Evolutionary conservation across 495 filamentous ascomycete species (phyloP), one percentile per base, ranked within the genome.

Genomic region (Penicilliopsis zonata): DNA sequence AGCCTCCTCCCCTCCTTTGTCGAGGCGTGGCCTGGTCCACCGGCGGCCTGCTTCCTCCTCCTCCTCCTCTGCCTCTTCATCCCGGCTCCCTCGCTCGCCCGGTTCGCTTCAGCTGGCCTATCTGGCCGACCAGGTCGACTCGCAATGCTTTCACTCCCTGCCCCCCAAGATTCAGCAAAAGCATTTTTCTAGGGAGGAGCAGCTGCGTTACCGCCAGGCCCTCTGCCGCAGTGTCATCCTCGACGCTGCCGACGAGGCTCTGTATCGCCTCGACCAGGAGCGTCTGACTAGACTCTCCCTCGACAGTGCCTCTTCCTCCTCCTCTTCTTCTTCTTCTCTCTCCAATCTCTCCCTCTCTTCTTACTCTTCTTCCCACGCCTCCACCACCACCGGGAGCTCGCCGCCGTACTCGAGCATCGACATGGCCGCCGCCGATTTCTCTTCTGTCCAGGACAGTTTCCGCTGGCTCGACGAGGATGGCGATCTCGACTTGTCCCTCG

Each of bases 381-480:
- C 48, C 13, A 53, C 57, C 30, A 34, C 47, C 42, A 55, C 44
- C 30, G 52, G 35, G n/a, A 48, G 46, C 10, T 50, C 52, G 27
- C 31, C 44, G 13, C 47, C 43, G 13, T 50, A 56, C 31, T 44
- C 46, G 5, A 52, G 41, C 21, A 46, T 58, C 29, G 57, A 57
- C n/a, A 68, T 70, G 50, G 59, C 65, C 34, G 58, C 62, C 30
- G n/a, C n/a, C n/a, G n/a, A n/a, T n/a, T n/a, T n/a, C n/a, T n/a
- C n/a, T n/a, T 55, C 58, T 23, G 64, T 84, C 31, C 71, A 72
- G 36, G 78, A 84, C 33, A 78, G 66, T 35, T 82, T 87, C 42
- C 72, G 77, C 19, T 86, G 82, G 82, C 58, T 88, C 33, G 82
- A 92, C 16, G 81, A 82, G 38, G 78, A 83, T 38, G 74, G 78